These are phyloP conservation scores for Tagetes patula DNA, from an alignment of 129 eudicot species.

Conservation along the genomic window DNA sequence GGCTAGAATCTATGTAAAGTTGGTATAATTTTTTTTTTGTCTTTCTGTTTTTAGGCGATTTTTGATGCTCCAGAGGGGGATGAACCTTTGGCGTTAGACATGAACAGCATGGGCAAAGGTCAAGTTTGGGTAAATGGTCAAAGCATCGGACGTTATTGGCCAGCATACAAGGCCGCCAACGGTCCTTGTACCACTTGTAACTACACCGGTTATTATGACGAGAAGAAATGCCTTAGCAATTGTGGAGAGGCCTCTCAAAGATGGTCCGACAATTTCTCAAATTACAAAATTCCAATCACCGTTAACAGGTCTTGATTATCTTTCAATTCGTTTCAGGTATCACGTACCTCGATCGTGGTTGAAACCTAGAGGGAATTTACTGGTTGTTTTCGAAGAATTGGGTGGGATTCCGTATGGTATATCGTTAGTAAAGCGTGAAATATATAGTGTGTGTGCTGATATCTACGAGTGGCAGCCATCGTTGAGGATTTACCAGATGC, in stretches of 20 bases:
- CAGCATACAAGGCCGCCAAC: constrained; percentile 75
- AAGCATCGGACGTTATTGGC: constrained; percentile 96
- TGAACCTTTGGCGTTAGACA: constrained; percentile 90
- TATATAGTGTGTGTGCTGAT: constrained; percentile 83
- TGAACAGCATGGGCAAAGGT: constrained; percentile 96
- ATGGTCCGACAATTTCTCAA: constrained; percentile 47
- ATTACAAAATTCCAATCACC: neutral
- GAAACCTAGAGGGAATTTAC: constrained; percentile 69
- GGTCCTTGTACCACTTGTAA: constrained; percentile 78
- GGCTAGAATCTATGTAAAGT: no score
- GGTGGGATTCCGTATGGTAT: constrained; percentile 85
- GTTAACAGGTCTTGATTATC: neutral
- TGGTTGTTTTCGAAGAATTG: constrained; percentile 92
- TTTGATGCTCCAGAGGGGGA: constrained; percentile 82
- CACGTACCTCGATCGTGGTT: constrained; percentile 97
- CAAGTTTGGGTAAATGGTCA: constrained; percentile 96
- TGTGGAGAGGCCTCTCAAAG: constrained; percentile 97
- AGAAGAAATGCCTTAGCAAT: constrained; percentile 78
- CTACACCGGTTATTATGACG: constrained; percentile 76
- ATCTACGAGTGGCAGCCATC: constrained; percentile 90
- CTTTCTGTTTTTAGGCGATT: constrained; percentile 23
- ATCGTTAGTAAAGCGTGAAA: constrained; percentile 68
- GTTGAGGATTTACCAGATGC: constrained; percentile 60
- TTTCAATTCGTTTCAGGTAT: constrained; percentile 55
- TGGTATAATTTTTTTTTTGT: neutral